phyloP scores from a whole-genome alignment of 805 yeast genomes.

The Zygosaccharomyces gambellarensis region DNA sequence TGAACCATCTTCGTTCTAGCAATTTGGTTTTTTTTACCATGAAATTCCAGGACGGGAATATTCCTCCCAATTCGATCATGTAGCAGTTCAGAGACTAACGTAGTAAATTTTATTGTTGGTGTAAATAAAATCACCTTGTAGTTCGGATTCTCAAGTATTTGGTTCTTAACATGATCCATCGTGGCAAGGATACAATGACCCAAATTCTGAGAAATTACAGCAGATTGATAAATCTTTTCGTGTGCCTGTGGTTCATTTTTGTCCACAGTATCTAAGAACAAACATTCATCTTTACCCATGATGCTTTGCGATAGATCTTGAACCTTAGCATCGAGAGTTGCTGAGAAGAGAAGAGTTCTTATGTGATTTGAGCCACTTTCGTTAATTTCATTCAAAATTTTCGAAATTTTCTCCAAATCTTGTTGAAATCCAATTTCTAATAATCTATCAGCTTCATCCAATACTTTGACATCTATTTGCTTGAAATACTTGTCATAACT shows the following conservation, averaged over 20 bases:
- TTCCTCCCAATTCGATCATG: slow-evolving; percentile 26
- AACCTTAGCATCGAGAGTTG: slow-evolving; percentile 74
- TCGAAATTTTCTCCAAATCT: slow-evolving; percentile 56
- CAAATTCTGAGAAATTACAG: slow-evolving; percentile 50
- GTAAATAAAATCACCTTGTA: slow-evolving; percentile 81
- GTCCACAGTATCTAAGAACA: slow-evolving; percentile 69
- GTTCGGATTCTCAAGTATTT: slow-evolving; percentile 35
- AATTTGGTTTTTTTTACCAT: slow-evolving; percentile 70
- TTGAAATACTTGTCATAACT: slow-evolving; percentile 43
- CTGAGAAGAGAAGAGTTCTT: slow-evolving; percentile 77
- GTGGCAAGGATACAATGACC: slow-evolving; percentile 60
- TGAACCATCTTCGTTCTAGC: slow-evolving; percentile 58
- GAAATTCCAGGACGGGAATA: slow-evolving; percentile 43
- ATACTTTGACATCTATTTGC: slow-evolving; percentile 57
- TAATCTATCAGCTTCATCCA: slow-evolving; percentile 90
- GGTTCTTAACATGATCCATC: slow-evolving; percentile 42
- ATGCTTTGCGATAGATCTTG: slow-evolving; percentile 56
- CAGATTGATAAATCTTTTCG: slow-evolving; percentile 66
- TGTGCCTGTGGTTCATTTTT: slow-evolving; percentile 72
- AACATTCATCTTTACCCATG: slow-evolving; percentile 49
- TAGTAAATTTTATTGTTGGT: slow-evolving; percentile 70
- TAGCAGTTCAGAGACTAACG: slow-evolving; percentile 47
- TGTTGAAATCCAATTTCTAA: slow-evolving; percentile 76
- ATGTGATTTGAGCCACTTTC: slow-evolving; percentile 36
- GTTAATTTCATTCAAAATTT: slow-evolving; percentile 38